A percentile compares a stretch with the other conserved stretches of the same genome.
phyloP scores from a whole-genome alignment of 2,329 filamentous ascomycete genomes.

The Alternaria arbusti region DNA sequence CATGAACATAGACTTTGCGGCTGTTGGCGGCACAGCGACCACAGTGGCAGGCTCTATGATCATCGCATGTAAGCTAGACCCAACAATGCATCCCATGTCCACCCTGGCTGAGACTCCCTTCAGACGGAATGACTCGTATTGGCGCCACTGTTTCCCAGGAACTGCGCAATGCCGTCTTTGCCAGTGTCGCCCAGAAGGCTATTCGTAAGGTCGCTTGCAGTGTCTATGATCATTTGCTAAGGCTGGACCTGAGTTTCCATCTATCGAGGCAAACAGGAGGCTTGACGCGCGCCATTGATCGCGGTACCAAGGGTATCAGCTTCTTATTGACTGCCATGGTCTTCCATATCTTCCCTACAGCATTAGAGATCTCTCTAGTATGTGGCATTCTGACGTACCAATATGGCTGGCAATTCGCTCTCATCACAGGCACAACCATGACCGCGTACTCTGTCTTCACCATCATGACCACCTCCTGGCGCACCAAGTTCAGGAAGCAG shows the following conservation, averaged over 20 bases:
- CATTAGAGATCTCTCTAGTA: constrained; percentile 91
- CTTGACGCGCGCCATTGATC: constrained; percentile 89
- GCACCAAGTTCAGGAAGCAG: constrained; percentile 93
- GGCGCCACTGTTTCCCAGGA: constrained; percentile 91
- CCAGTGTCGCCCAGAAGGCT: constrained; percentile 94
- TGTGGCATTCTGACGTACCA: constrained; percentile 97
- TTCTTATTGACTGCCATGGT: constrained; percentile 98
- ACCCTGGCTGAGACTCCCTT: constrained; percentile 21
- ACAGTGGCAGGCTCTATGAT: constrained; percentile 93
- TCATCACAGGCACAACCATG: constrained; percentile 91
- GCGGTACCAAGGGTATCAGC: constrained; percentile 97
- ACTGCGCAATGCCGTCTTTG: constrained; percentile 93
- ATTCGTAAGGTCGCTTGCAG: constrained; percentile 90
- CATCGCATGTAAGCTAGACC: constrained; percentile 69
- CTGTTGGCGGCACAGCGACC: constrained; percentile 84
- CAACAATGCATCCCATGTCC: constrained; percentile 9
- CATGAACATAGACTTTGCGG: constrained; percentile 94
- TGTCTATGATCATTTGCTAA: constrained; percentile 89
- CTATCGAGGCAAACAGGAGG: constrained; percentile 93
- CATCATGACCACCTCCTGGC: constrained; percentile 94
- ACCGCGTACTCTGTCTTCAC: constrained; percentile 94
- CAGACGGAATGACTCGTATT: constrained; percentile 84
- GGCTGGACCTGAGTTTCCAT: constrained; percentile 91
- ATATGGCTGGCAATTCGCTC: constrained; percentile 89
- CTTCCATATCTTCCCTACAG: constrained; percentile 93